phyloP scores from a whole-genome alignment of 2,329 filamentous ascomycete species.

The Microdochium trichocladiopsis region DNA sequence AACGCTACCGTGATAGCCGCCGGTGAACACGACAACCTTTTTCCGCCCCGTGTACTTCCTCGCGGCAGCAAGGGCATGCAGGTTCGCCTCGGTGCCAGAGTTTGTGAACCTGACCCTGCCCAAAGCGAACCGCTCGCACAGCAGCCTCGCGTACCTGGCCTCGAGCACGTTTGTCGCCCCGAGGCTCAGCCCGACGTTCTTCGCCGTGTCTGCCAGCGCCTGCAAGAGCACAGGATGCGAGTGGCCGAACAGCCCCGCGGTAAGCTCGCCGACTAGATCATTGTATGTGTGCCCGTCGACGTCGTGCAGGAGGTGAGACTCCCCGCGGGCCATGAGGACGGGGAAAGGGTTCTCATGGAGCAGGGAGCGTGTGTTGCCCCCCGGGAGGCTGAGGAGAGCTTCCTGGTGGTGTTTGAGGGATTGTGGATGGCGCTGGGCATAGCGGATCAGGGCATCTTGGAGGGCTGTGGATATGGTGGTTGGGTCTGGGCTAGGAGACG shows the following conservation, averaged over 20 bases:
- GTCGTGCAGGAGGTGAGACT: constrained; percentile 27
- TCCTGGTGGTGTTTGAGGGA: constrained; percentile 29
- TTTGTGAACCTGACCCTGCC: constrained; percentile 40
- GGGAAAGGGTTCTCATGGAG: constrained; percentile 35
- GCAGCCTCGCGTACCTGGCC: constrained; percentile 2
- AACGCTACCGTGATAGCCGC: constrained; percentile 39
- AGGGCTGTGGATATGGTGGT: constrained; percentile 15
- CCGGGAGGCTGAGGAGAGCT: constrained; percentile 21
- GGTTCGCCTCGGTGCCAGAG: constrained; percentile 42
- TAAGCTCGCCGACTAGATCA: constrained; percentile 57
- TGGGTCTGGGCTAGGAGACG: neutral
- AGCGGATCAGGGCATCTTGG: constrained; percentile 23
- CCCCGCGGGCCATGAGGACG: constrained; percentile 28
- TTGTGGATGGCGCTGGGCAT: constrained; percentile 24
- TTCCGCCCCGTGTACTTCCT: constrained; percentile 17
- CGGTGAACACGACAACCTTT: constrained; percentile 32
- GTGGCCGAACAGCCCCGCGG: constrained; percentile 60
- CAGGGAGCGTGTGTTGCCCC: constrained; percentile 20
- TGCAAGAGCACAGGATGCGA: constrained; percentile 46
- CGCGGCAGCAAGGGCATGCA: constrained; percentile 34
- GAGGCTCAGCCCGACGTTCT: constrained; percentile 42
- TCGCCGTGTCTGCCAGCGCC: constrained; percentile 37
- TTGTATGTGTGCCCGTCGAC: constrained; percentile 41
- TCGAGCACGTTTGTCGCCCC: constrained; percentile 47
- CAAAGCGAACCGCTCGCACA: constrained; percentile 32